phyloP scores from a whole-genome alignment of 306 rosid genomes.

The Abrus precatorius region DNA sequence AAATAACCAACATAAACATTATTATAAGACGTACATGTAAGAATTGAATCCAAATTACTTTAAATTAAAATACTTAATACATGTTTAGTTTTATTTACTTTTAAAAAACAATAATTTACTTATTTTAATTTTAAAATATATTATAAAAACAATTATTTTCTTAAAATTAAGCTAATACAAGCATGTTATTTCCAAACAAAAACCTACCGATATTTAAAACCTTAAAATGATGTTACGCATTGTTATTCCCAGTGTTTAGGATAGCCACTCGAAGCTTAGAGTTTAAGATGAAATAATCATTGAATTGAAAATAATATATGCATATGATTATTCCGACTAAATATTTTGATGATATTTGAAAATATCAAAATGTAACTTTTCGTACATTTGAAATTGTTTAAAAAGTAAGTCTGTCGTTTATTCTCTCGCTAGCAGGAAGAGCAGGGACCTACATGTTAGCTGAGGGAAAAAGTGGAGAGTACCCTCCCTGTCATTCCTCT shows the following conservation, averaged over 20 bases:
- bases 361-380: conserved; percentile 3
- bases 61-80: not conserved
- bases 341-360: not conserved
- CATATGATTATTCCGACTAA: not conserved
- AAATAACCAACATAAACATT: not conserved
- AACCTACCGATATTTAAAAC: no score
- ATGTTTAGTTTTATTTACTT: no score
- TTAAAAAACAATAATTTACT: no score
- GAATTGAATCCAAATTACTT: not conserved
- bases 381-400: not conserved
- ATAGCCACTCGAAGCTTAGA: no score
- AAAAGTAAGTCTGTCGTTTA: not conserved
- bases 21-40: not conserved
- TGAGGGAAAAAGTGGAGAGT: not conserved
- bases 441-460: conserved; percentile 13
- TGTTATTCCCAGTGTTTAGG: not conserved
- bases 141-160: no score
- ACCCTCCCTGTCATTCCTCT: not conserved
- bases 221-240: no score
- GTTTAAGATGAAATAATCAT: not conserved
- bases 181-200: no score
- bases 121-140: no score
- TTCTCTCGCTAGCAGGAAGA: not conserved
- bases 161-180: no score
- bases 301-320: not conserved